Base-by-base conservation (phyloP, 2,329 filamentous ascomycete genomes). In the Xylariales sp. region DNA sequence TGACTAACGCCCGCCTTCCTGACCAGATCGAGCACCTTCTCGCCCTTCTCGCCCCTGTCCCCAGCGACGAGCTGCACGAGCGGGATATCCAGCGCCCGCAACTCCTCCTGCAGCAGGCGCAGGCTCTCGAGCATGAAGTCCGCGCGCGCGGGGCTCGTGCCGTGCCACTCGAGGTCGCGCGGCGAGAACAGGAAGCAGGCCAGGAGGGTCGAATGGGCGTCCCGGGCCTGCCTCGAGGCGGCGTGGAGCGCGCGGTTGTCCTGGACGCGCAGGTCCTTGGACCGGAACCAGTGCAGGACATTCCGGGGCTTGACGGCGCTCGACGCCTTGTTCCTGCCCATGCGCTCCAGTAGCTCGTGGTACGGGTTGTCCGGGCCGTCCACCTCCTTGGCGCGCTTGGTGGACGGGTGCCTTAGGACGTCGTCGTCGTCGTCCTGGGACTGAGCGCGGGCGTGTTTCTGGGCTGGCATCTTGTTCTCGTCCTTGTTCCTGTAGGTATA, bases 361-460 rank as follows among this genome's bases (percentile, higher is more conserved):
- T 47, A 38, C 2, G 53, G 52, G 14, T 48, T 50, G 5, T 54
- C 48, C 8, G 46, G 31, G 4, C 38, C 38, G 32, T 53, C 51
- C 11, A 56, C 44, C 42, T 56, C 49, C 41, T 54, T 56, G 31
- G 52, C 50, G 9, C 52, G 51, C 21, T 56, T 54, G n/a, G 52
- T 51, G 4, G 53, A 51, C 28, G 52, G 52, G 31, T 54, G 53
- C 29, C 46, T 50, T 11, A 54, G 52, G 16, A 49, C n/a, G n/a
- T n/a, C n/a, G n/a, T n/a, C n/a, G n/a, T n/a, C 44, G 12, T 53
- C 45, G 7, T 53, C 51, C 10, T 44, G 42, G 5, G 52, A 53
- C 6, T 25, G 7, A 1, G 46, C 38, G 14, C 52, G 52, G 20
- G 43, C 51, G 29, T 50, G 52, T 40, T 51, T 49, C 29, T 48